Evolutionary conservation across 495 filamentous ascomycete genomes (phyloP).

Genomic region (Tuber calosporum): DNA sequence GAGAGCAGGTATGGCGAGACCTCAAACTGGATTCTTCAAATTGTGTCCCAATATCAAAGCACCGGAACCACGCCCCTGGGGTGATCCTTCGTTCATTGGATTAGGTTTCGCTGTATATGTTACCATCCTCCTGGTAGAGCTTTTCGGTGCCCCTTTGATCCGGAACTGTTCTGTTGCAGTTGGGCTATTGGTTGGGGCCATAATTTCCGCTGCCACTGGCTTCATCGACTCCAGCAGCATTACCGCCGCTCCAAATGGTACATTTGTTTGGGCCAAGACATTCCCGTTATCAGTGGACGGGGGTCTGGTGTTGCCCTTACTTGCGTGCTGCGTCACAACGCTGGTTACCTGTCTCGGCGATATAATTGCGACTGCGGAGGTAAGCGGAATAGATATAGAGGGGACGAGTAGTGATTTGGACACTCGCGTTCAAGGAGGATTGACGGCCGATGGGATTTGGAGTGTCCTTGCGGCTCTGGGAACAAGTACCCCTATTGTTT

Average conservation of each 20-base stretch:
- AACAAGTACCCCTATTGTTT: constrained; percentile 44
- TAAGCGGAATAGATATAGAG: constrained; percentile 44
- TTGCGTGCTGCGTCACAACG: constrained; percentile 50
- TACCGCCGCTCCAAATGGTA: constrained; percentile 42
- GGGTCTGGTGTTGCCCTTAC: constrained; percentile 43
- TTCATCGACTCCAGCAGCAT: constrained; percentile 41
- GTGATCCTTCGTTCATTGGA: constrained; percentile 41
- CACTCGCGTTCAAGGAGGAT: constrained; percentile 43
- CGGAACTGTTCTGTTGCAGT: constrained; percentile 45
- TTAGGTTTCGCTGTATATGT: constrained; percentile 45
- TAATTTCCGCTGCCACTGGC: constrained; percentile 43
- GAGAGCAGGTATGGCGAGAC: constrained; percentile 36
- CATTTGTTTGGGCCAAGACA: constrained; percentile 44
- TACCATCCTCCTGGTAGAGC: constrained; percentile 43
- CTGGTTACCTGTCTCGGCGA: constrained; percentile 44
- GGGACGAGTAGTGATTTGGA: constrained; percentile 37
- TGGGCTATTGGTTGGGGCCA: constrained; percentile 42
- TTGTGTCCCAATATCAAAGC: constrained; percentile 41
- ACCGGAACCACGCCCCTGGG: constrained; percentile 32
- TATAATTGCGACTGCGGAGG: constrained; percentile 45
- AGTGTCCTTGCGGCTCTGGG: constrained; percentile 42
- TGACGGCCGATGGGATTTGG: constrained; percentile 44
- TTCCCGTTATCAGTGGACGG: constrained; percentile 45
- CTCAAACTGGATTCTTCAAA: constrained; percentile 38
- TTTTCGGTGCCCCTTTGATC: constrained; percentile 44